These are phyloP conservation scores for Sesbania bispinosa DNA, from an alignment of 306 rosid genomes.

Conservation along the genomic window DNA sequence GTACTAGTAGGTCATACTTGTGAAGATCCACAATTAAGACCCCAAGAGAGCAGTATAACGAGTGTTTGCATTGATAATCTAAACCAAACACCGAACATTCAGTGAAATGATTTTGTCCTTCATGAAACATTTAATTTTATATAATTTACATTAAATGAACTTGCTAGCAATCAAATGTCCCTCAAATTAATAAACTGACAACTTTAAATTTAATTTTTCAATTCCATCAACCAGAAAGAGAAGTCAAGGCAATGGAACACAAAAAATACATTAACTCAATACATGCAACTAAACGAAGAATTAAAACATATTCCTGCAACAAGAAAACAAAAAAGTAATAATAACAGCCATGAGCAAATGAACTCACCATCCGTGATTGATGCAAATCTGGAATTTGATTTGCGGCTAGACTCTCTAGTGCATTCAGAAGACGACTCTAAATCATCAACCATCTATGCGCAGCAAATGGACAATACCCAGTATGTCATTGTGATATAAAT, in stretches of 20 bases:
- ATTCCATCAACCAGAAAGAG: constrained; percentile 2
- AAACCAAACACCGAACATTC: too few relatives aligned
- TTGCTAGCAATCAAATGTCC: constrained; percentile 8
- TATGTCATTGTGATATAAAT: constrained; percentile 3
- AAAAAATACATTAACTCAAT: neutral
- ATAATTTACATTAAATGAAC: neutral
- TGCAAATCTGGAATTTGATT: constrained; percentile 34
- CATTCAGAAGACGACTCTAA: constrained; percentile 60
- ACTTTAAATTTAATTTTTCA: neutral
- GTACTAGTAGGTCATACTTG: neutral
- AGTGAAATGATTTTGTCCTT: neutral
- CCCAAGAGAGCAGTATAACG: neutral
- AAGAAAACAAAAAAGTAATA: neutral
- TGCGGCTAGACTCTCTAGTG: constrained; percentile 43
- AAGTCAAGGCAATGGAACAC: neutral
- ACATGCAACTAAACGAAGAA: constrained; percentile 18
- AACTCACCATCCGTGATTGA: constrained; percentile 47
- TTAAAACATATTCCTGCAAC: neutral
- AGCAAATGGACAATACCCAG: constrained; percentile 26
- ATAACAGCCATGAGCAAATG: neutral
- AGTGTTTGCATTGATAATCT: constrained; percentile 3
- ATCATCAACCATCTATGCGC: constrained; percentile 61
- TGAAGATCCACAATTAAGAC: neutral
- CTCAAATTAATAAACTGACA: constrained; percentile 13
- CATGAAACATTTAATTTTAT: neutral